Percentiles rank a stretch among this genome's conserved stretches.
Conservation (phyloP, 345 rosid species). For the Murraya paniculata region DNA sequence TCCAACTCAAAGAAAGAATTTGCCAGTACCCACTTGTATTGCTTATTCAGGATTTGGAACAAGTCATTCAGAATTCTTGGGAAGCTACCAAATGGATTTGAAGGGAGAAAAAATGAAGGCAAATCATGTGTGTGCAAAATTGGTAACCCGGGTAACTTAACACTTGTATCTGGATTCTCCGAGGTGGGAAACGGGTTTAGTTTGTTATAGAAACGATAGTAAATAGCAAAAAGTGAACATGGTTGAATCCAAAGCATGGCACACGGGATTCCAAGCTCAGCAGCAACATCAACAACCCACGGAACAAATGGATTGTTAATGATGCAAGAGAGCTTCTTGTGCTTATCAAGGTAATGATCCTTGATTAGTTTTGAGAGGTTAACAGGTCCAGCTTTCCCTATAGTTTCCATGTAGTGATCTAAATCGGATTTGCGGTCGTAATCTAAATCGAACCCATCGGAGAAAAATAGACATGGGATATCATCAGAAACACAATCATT, state of each 20-base stretch:
- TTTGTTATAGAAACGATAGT: constrained; percentile 38
- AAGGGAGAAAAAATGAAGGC: constrained; percentile 48
- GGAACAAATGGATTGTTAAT: constrained; percentile 48
- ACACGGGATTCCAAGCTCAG: constrained; percentile 32
- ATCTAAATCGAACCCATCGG: constrained; percentile 45
- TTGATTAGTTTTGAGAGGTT: constrained; percentile 35
- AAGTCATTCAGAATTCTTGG: constrained; percentile 15
- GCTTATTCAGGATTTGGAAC: constrained; percentile 29
- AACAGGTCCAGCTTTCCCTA: constrained; percentile 32
- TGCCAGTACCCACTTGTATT: constrained; percentile 38
- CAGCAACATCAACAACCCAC: constrained; percentile 48
- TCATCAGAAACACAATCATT: constrained; percentile 16
- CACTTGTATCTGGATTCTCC: constrained; percentile 22
- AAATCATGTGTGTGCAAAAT: constrained; percentile 32
- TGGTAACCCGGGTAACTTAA: constrained; percentile 45
- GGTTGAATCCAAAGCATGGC: constrained; percentile 64
- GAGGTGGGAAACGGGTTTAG: constrained; percentile 31
- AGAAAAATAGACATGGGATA: constrained; percentile 37
- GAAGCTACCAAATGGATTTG: constrained; percentile 27
- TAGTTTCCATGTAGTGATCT: constrained; percentile 35
- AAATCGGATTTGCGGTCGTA: constrained; percentile 31
- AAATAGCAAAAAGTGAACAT: constrained; percentile 37
- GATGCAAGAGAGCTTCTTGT: constrained; percentile 40
- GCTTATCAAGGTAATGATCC: constrained; percentile 16
- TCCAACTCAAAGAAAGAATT: constrained; percentile 50